Base-by-base conservation (phyloP, 495 filamentous ascomycete genomes). In the Neurospora hispaniola region DNA sequence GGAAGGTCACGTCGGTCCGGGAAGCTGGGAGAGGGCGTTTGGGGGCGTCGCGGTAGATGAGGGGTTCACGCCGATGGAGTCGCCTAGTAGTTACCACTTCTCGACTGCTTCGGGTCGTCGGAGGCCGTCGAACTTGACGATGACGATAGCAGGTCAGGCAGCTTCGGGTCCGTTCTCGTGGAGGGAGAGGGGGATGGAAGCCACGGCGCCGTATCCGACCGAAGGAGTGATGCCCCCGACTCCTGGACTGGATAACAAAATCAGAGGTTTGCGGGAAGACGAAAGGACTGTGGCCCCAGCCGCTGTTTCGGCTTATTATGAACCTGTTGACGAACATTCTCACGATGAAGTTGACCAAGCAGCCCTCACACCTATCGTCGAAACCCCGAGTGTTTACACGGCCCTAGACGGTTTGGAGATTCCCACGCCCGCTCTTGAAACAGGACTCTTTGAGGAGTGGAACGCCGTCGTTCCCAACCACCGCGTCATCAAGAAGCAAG, bases 401-500 rank as follows among this genome's bases (percentile, higher is more conserved):
- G 54, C 54, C 7, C 27, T 62, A 1, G 54, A 62, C 27, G 54
- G 54, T 6, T 35, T 62, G 54, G 54, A 62, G 27, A 62, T 62
- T 7, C 27, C 27, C 23, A 20, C 46, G 41, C 20, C n/a, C 41
- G 43, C 23, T 39, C 71, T 71, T 11, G 35, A 38, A 46, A 71
- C 35, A 20, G 27, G 38, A 31, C 16, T 27, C 12, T 75, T 73
- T 14, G 62, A 78, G 31, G 79, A 72, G 44, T 79, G 73, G 76
- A 68, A 76, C 11, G 70, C 73, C 8, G 54, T 46, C 18, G 80
- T 80, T 5, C 78, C 82, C n/a, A 73, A 82, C 20, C 85, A 87
- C 75, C 78, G 85, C 6, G 85, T 85, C 18, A 79, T 86, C 41
- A 81, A 76, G 70, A 78, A 79, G 59, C 80, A 83, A 35, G 79